Percentiles rank a stretch among this genome's conserved stretches.
Evolutionary conservation across 2,329 filamentous ascomycete genomes (phyloP).

Genomic region (Tricladium varicosporioides): DNA sequence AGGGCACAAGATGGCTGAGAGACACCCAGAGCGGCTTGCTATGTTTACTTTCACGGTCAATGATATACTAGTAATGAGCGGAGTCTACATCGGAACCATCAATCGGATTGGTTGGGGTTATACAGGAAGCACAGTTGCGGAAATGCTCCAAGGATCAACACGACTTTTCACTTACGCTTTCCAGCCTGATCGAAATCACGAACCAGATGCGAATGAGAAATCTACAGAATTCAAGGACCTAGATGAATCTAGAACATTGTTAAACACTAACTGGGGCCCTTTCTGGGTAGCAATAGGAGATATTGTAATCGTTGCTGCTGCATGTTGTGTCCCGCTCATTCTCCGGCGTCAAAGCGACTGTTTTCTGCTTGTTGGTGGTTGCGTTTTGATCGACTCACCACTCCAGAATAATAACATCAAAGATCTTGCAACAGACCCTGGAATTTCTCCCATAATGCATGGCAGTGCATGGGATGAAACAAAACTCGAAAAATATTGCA

Average conservation of each 20-base stretch:
- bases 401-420: neutral
- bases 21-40: neutral
- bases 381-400: neutral
- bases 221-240: neutral
- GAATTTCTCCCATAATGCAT: neutral
- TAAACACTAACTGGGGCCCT: neutral
- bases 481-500: neutral
- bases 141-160: neutral
- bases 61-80: neutral
- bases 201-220: neutral
- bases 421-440: neutral
- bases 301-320: neutral
- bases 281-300: neutral
- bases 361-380: neutral
- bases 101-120: neutral
- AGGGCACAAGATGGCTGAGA: neutral
- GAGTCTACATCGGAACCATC: neutral
- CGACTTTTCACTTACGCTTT: neutral
- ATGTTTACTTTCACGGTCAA: neutral
- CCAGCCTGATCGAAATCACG: neutral
- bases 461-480: neutral
- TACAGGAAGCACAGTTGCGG: neutral
- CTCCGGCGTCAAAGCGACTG: neutral
- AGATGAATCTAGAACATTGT: neutral
- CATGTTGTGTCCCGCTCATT: neutral